A percentile compares a stretch with the other conserved stretches of the same genome.
Conservation (phyloP, 768 basidiomycete species). For the Leccinellum luteum region DNA sequence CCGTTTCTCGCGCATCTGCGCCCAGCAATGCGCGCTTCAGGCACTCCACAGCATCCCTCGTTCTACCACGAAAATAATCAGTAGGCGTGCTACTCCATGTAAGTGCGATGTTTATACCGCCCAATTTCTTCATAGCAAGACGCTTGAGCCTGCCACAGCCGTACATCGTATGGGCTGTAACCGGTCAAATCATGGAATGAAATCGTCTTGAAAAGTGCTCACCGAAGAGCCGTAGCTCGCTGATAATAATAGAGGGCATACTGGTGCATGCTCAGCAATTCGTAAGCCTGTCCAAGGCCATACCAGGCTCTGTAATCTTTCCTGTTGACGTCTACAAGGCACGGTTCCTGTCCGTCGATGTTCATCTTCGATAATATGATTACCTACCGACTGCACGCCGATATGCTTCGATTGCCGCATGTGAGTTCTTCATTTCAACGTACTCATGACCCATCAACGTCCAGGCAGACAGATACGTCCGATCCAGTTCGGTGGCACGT, state of each 20-base stretch:
- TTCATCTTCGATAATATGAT: not conserved
- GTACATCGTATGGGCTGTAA: constrained; percentile 86
- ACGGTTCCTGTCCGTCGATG: not conserved
- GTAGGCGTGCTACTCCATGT: not conserved
- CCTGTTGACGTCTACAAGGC: constrained; percentile 76
- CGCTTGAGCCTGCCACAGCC: constrained; percentile 94
- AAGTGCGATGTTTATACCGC: constrained; percentile 45
- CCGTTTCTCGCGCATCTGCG: constrained; percentile 73
- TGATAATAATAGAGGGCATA: constrained; percentile 97
- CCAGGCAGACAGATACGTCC: constrained; percentile 96
- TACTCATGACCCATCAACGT: constrained; percentile 99
- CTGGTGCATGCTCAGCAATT: constrained; percentile 93
- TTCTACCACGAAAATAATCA: constrained; percentile 42
- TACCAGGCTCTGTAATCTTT: constrained; percentile 99
- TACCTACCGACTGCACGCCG: constrained; percentile 89
- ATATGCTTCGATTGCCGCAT: constrained; percentile 98
- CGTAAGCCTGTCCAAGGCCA: constrained; percentile 97
- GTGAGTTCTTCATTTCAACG: constrained; percentile 98
- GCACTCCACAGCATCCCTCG: constrained; percentile 87
- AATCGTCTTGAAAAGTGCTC: constrained; percentile 10
- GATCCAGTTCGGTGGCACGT: constrained; percentile 91
- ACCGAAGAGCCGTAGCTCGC: constrained; percentile 90
- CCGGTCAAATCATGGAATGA: constrained; percentile 1
- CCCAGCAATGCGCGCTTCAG: constrained; percentile 86
- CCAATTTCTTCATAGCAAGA: constrained; percentile 92